A percentile compares a stretch with the other conserved stretches of the same genome.
Evolutionary conservation across 768 basidiomycete genomes (phyloP).

Genomic region (Boletus patriciae): DNA sequence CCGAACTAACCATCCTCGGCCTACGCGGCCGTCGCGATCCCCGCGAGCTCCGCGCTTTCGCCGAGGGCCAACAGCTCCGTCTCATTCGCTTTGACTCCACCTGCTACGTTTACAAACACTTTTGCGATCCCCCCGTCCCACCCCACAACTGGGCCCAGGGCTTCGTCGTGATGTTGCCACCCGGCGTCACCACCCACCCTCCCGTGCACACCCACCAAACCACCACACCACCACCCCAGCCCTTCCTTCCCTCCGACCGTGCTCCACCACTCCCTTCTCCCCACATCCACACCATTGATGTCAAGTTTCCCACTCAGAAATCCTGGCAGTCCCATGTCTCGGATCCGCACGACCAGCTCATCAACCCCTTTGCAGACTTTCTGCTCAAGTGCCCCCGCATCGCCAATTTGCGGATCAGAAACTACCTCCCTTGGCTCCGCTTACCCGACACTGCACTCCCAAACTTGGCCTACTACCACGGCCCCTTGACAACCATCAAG

Average conservation of each 20-base stretch:
- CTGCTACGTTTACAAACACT: slow-evolving; percentile 38
- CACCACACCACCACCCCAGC: background rate
- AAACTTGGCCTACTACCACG: slow-evolving; percentile 21
- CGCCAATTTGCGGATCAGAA: slow-evolving; percentile 24
- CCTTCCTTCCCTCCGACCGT: slow-evolving; percentile 4
- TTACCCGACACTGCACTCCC: slow-evolving; percentile 22
- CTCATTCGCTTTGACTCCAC: slow-evolving; percentile 47
- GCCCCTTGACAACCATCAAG: slow-evolving; percentile 29
- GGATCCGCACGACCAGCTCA: slow-evolving; percentile 29
- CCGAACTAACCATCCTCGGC: slow-evolving; percentile 41
- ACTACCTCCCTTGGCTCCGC: slow-evolving; percentile 29
- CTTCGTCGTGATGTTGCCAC: slow-evolving; percentile 9
- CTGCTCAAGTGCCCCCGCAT: slow-evolving; percentile 25
- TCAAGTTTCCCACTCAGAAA: slow-evolving; percentile 33
- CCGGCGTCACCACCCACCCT: slow-evolving; percentile 2
- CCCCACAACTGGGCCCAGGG: slow-evolving; percentile 18
- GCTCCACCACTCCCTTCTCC: slow-evolving; percentile 24
- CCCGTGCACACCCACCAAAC: slow-evolving; percentile 12
- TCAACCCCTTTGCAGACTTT: slow-evolving; percentile 28
- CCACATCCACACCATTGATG: slow-evolving; percentile 31
- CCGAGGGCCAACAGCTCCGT: slow-evolving; percentile 37
- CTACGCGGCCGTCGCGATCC: slow-evolving; percentile 32
- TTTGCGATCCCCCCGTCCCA: slow-evolving; percentile 5
- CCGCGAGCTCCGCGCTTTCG: slow-evolving; percentile 34
- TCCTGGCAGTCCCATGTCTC: slow-evolving; percentile 30